Conservation (phyloP, 148 eudicot species). For the Agrostemma githago region DNA sequence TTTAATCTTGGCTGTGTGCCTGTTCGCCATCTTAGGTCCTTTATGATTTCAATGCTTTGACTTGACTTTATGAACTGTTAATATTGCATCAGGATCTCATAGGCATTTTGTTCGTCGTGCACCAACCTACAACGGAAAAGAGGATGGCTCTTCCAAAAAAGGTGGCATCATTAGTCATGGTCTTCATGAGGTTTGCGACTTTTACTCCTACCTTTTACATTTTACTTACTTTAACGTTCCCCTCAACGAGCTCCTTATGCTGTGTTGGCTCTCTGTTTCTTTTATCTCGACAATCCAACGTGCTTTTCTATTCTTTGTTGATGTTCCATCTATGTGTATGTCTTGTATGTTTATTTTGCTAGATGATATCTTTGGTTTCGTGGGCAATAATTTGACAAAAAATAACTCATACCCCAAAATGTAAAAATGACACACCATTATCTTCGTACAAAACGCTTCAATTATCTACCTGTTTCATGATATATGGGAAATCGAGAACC, state of each 20-base stretch:
- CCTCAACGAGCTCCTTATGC: neutral
- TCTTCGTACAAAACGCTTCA: too few relatives aligned
- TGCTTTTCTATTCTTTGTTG: neutral
- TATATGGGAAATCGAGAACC: too few relatives aligned
- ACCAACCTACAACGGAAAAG: conserved; percentile 43
- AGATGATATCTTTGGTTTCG: neutral
- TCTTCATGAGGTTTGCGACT: conserved; percentile 65
- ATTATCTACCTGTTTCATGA: too few relatives aligned
- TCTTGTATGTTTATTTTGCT: too few relatives aligned
- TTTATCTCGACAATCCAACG: neutral
- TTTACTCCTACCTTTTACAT: neutral
- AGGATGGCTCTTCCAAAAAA: conserved; percentile 60
- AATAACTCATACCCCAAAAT: too few relatives aligned
- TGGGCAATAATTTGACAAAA: neutral
- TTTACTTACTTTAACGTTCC: neutral
- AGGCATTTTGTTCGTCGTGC: conserved; percentile 71
- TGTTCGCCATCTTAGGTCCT: neutral
- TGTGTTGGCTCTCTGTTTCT: neutral
- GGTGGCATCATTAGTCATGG: conserved; percentile 55
- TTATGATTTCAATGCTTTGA: neutral
- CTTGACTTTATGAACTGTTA: conserved; percentile 3
- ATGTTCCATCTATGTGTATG: neutral
- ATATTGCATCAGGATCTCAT: conserved; percentile 50
- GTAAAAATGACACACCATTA: neutral
- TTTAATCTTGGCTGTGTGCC: neutral